Evolutionary conservation across 2,329 filamentous ascomycete genomes (phyloP).

Genomic region (Stagonosporopsis vannaccii): DNA sequence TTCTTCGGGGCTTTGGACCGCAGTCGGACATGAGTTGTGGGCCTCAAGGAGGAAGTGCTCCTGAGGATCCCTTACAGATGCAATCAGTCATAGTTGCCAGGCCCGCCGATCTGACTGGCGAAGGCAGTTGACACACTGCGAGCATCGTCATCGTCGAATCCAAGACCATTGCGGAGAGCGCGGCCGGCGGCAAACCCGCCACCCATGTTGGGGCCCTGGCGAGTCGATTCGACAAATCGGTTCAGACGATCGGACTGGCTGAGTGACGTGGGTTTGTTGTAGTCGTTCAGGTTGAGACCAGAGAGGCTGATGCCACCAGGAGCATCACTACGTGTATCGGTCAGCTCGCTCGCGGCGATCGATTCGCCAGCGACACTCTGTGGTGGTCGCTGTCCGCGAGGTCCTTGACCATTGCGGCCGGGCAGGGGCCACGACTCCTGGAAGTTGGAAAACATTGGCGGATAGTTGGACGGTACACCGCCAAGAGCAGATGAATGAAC

Average conservation of each 20-base stretch:
- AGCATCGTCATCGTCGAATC: conserved; percentile 83
- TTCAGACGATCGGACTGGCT: conserved; percentile 91
- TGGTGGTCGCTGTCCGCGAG: conserved; percentile 69
- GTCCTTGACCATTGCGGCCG: conserved; percentile 69
- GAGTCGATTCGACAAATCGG: conserved; percentile 88
- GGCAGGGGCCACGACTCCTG: conserved; percentile 90
- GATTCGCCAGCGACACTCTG: conserved; percentile 90
- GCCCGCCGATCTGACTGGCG: conserved; percentile 88
- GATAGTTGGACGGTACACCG: conserved; percentile 83
- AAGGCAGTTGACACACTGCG: conserved; percentile 97
- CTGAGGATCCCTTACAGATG: conserved; percentile 9
- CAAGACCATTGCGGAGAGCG: conserved; percentile 50
- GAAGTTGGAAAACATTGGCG: conserved; percentile 95
- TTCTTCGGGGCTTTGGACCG: neutral
- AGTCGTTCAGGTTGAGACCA: conserved; percentile 77
- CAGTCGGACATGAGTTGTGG: conserved; percentile 4
- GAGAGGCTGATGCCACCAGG: conserved; percentile 89
- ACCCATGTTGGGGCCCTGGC: conserved; percentile 62
- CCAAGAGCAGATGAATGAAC: conserved; percentile 92
- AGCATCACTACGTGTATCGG: conserved; percentile 78
- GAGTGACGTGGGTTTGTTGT: conserved; percentile 74
- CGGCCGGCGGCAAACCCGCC: conserved; percentile 53
- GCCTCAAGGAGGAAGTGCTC: conserved; percentile 8
- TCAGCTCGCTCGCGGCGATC: conserved; percentile 87
- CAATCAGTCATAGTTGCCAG: conserved; percentile 64